These are phyloP conservation scores for Asterionellopsis glacialis DNA, from an alignment of 108 stramenopile species.

Conservation along the genomic window DNA sequence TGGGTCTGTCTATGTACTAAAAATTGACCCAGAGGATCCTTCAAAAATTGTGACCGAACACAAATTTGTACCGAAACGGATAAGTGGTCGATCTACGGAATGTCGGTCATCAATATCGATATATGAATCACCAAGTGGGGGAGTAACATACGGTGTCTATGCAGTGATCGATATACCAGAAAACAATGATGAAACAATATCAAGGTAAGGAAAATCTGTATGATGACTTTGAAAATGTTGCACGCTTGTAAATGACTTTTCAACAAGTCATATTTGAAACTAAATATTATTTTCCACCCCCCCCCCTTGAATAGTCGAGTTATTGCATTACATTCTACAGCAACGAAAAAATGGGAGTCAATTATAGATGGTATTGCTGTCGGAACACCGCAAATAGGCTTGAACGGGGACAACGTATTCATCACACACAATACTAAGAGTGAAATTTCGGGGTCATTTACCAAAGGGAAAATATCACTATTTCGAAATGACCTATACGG, in stretches of 20 bases:
- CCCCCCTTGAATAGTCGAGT: constrained; percentile 3
- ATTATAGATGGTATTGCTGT: constrained; percentile 7
- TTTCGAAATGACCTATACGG: constrained; percentile 5
- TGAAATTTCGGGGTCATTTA: background rate
- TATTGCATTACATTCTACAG: constrained; percentile 4
- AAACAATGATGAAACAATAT: background rate
- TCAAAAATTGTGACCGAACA: background rate
- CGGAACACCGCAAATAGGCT: constrained; percentile 13
- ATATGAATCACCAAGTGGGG: background rate
- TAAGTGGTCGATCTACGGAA: background rate
- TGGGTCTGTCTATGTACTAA: constrained; percentile 8
- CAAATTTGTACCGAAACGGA: background rate
- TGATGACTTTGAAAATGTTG: background rate
- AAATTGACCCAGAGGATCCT: background rate
- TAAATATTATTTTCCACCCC: background rate
- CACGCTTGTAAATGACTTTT: background rate
- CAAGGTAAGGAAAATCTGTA: background rate
- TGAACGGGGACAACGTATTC: constrained; percentile 6
- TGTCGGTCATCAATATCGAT: constrained; percentile 7
- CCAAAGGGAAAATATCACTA: constrained; percentile 1
- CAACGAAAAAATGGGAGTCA: background rate
- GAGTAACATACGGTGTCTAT: constrained; percentile 4
- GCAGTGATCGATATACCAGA: constrained; percentile 8
- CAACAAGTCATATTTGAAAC: background rate
- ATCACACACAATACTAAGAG: constrained; percentile 9